A percentile compares a stretch with the other conserved stretches of the same genome.
Conservation (phyloP, 768 basidiomycete genomes). For the Tephrocybe rancida region DNA sequence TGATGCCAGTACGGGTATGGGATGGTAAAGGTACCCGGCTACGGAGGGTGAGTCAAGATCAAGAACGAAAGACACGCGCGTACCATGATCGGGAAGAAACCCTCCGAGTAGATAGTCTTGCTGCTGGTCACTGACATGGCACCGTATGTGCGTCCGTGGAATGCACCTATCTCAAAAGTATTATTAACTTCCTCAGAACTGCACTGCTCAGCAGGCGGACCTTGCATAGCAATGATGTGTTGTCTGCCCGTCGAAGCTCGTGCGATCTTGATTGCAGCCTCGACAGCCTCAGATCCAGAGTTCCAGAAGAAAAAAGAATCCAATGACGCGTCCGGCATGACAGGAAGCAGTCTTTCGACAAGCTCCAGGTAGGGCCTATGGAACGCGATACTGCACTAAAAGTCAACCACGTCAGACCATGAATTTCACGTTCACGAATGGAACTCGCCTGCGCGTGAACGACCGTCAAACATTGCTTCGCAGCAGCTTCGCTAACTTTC, state of each 20-base stretch:
- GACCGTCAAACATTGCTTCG: conserved; percentile 82
- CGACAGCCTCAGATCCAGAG: conserved; percentile 93
- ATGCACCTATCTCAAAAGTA: conserved; percentile 52
- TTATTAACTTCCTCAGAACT: not conserved
- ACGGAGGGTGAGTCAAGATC: not conserved
- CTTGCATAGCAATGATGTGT: conserved; percentile 93
- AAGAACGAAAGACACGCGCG: not conserved
- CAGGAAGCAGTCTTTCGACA: conserved; percentile 80
- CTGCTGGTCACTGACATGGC: conserved; percentile 93
- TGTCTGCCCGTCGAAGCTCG: conserved; percentile 76
- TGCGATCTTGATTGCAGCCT: conserved; percentile 88
- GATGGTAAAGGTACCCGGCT: conserved; percentile 83
- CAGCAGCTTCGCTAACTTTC: conserved; percentile 82
- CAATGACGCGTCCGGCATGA: conserved; percentile 90
- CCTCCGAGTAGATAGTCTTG: conserved; percentile 89
- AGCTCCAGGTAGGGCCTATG: conserved; percentile 86
- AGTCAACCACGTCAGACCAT: not conserved
- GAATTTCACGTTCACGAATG: not conserved
- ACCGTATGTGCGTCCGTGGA: conserved; percentile 93
- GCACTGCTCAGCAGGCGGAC: conserved; percentile 28
- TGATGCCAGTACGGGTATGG: conserved; percentile 97
- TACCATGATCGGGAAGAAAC: conserved; percentile 83
- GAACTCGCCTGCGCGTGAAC: conserved; percentile 73
- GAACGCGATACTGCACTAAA: conserved; percentile 86
- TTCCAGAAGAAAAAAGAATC: conserved; percentile 99